These are phyloP conservation scores for Cordyceps pruinosa DNA, from an alignment of 2,329 filamentous ascomycete species.

Conservation along the genomic window DNA sequence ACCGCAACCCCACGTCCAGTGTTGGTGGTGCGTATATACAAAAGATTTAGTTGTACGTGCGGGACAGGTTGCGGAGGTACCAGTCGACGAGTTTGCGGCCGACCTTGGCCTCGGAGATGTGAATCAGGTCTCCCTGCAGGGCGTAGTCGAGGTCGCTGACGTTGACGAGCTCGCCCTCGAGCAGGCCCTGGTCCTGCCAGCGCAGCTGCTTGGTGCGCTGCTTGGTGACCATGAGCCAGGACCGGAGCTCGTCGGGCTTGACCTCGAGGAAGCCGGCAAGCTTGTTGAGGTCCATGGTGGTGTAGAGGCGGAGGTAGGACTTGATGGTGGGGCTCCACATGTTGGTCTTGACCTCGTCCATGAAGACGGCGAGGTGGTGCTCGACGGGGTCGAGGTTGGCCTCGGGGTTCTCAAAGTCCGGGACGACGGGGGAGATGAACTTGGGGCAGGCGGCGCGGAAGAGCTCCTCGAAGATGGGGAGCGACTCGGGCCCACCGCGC, in stretches of 20 bases:
- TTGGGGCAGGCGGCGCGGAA: slow-evolving; percentile 98
- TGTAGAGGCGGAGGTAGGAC: slow-evolving; percentile 98
- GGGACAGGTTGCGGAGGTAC: slow-evolving; percentile 94
- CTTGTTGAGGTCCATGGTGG: slow-evolving; percentile 98
- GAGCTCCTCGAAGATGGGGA: slow-evolving; percentile 96
- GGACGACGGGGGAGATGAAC: slow-evolving; percentile 96
- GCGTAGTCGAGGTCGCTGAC: slow-evolving; percentile 96
- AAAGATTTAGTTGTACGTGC: slow-evolving; percentile 65
- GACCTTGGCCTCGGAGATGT: slow-evolving; percentile 98
- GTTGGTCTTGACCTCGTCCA: slow-evolving; percentile 99
- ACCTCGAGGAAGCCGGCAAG: slow-evolving; percentile 95
- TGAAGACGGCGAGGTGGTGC: slow-evolving; percentile 95
- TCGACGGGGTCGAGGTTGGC: slow-evolving; percentile 95
- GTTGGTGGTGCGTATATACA: background rate
- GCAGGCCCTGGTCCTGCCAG: slow-evolving; percentile 79
- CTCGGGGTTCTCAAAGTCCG: slow-evolving; percentile 95
- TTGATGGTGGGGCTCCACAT: slow-evolving; percentile 97
- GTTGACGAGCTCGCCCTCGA: slow-evolving; percentile 89
- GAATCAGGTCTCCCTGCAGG: slow-evolving; percentile 92
- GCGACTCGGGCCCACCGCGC: slow-evolving; percentile 87
- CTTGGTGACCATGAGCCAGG: slow-evolving; percentile 95
- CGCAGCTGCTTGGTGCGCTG: slow-evolving; percentile 94
- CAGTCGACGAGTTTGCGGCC: slow-evolving; percentile 96
- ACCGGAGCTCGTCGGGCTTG: slow-evolving; percentile 89
- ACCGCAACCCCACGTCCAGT: background rate